Percentiles rank a stretch among this genome's conserved stretches.
These are phyloP conservation scores for Rutstroemia sydowiana DNA, from an alignment of 2,329 filamentous ascomycete genomes.

Conservation along the genomic window DNA sequence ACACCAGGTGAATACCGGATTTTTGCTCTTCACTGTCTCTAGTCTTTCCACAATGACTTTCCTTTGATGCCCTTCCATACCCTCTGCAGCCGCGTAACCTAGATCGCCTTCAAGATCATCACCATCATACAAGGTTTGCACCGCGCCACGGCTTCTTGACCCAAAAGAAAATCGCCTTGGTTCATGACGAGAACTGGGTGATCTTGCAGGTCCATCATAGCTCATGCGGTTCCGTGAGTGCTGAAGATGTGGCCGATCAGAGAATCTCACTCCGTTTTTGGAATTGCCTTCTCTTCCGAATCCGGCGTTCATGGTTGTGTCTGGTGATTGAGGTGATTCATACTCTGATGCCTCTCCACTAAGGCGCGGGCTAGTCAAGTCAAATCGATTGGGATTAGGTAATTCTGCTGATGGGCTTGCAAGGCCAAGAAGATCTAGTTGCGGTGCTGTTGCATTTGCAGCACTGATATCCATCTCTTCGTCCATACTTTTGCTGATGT, in stretches of 20 bases:
- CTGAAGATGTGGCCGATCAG: conserved; percentile 21
- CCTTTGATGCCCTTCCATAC: conserved; percentile 82
- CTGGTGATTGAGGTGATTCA: conserved; percentile 18
- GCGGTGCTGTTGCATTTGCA: conserved; percentile 50
- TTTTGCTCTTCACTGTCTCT: conserved; percentile 90
- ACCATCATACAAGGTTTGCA: conserved; percentile 46
- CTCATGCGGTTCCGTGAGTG: conserved; percentile 28
- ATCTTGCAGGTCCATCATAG: conserved; percentile 28
- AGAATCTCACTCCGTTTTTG: conserved; percentile 25
- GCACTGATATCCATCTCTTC: conserved; percentile 91
- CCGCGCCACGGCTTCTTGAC: conserved; percentile 26
- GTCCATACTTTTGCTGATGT: conserved; percentile 43
- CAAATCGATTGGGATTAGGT: conserved; percentile 68
- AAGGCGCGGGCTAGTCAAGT: conserved; percentile 43
- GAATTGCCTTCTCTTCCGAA: conserved; percentile 8
- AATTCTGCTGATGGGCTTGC: conserved; percentile 34
- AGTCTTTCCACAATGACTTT: conserved; percentile 96
- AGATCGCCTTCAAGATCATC: conserved; percentile 87
- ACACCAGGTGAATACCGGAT: conserved; percentile 97
- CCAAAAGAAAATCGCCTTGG: conserved; percentile 35
- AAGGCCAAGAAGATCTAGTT: conserved; percentile 55
- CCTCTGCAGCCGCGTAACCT: conserved; percentile 88
- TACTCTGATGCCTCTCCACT: conserved; percentile 22
- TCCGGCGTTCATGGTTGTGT: conserved; percentile 12
- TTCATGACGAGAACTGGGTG: conserved; percentile 16